Base-by-base conservation (phyloP, 305 asterid genomes). In the Fraxinus sp. region DNA sequence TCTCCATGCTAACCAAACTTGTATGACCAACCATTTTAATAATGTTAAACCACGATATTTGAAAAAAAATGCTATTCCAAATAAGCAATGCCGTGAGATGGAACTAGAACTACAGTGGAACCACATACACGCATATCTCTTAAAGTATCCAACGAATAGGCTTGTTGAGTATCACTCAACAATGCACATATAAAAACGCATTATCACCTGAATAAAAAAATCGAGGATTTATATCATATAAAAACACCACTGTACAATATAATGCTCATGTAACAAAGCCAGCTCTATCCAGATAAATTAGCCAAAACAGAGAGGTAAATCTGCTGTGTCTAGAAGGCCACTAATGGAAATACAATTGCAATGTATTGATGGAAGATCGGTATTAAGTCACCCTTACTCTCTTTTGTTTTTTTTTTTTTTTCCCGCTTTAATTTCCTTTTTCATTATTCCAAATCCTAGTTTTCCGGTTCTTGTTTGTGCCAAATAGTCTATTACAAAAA, bases 1-100 rank as follows among this genome's bases (percentile, higher is more conserved):
- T 81, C 73, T 66, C 59, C 75, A 36, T 71, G 80, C 57, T 41
- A 46, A 76, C 41, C 80, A 77, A 80, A 78, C 73, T 24, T 26
- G 59, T 82, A 43, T 72, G n/a, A 18, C 20, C 16, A 43, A 11
- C 55, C 5, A 43, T 11, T 41, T 43, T 43, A 43, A 43, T 1
- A 43, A 43, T 0, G 55, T 10, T 43, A 43, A 11, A 37, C 32
- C 16, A 4, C 9, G 0, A 79, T 3, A 76, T 39, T 13, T 79
- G 79, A 35, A 20, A 66, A 36, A 66, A 1, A 11, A 33, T 76
- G 49, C 75, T 70, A 49, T 28, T 24, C 35, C 72, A 64, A 64
- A 7, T 20, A 64, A 64, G 33, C n/a, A 64, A 13, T 22, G 14
- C 35, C 6, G 1, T 22, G 32, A 64, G 35, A 64, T 64, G 16